phyloP scores from a whole-genome alignment of 495 filamentous ascomycete genomes.

The Glarea lozoyensis region DNA sequence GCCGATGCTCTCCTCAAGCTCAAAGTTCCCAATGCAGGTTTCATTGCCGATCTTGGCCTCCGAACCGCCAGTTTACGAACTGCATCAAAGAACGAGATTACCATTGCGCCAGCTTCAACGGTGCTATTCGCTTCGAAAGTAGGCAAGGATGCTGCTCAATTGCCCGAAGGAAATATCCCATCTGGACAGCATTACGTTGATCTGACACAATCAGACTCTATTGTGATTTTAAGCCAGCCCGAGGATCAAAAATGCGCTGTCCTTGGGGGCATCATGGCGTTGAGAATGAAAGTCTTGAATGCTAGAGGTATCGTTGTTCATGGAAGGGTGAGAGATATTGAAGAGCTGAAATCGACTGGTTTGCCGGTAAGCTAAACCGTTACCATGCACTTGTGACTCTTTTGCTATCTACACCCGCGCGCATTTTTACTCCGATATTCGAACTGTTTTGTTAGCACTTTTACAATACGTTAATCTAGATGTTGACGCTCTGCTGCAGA shows the following conservation, averaged over 20 bases:
- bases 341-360: slow-evolving; percentile 35
- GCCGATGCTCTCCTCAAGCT: slow-evolving; percentile 56
- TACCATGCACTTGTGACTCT: not conserved
- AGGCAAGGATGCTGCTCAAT: not conserved
- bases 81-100: slow-evolving; percentile 3
- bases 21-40: slow-evolving; percentile 47
- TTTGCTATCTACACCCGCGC: not conserved
- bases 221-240: slow-evolving; percentile 54
- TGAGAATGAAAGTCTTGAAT: slow-evolving; percentile 45
- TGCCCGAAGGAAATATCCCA: slow-evolving; percentile 26
- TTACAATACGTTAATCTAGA: too few species aligned
- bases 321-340: slow-evolving; percentile 55
- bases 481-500: too few species aligned
- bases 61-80: not conserved
- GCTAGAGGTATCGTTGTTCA: slow-evolving; percentile 45
- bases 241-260: slow-evolving; percentile 50
- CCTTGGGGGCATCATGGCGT: slow-evolving; percentile 60
- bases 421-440: too few species aligned
- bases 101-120: slow-evolving; percentile 51
- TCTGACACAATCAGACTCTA: slow-evolving; percentile 37
- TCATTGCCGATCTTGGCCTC: slow-evolving; percentile 47
- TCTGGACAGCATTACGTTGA: slow-evolving; percentile 52
- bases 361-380: slow-evolving; percentile 40
- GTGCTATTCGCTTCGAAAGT: slow-evolving; percentile 51
- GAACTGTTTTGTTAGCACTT: too few species aligned